A percentile compares a stretch with the other conserved stretches of the same genome.
Conservation (phyloP, 2,329 filamentous ascomycete genomes). For the Colletotrichum sp. region DNA sequence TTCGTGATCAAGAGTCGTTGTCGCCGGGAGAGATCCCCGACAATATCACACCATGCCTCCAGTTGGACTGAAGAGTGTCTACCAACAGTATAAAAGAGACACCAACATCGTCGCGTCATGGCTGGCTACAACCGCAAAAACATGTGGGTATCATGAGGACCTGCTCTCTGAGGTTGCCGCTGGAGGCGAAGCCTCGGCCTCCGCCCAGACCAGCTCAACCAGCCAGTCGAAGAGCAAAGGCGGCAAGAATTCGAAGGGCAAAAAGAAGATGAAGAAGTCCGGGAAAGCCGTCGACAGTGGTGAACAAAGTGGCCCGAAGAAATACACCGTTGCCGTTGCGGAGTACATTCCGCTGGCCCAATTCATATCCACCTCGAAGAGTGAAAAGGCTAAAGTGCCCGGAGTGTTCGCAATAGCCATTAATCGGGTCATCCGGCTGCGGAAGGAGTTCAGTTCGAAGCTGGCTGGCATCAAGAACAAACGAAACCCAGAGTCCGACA, state of each 20-base stretch:
- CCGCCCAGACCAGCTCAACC: background rate
- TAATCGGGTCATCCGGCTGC: constrained; percentile 37
- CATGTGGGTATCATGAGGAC: constrained; percentile 32
- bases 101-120: constrained; percentile 42
- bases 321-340: constrained; percentile 37
- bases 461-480: constrained; percentile 21
- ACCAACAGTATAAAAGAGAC: constrained; percentile 45
- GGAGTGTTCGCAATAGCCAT: constrained; percentile 32
- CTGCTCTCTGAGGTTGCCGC: constrained; percentile 13
- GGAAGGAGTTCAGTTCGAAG: constrained; percentile 30
- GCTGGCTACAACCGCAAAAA: constrained; percentile 44
- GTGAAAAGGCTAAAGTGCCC: constrained; percentile 32
- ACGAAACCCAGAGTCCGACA: constrained; percentile 26
- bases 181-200: background rate
- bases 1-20: background rate
- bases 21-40: background rate
- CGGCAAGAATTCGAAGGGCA: background rate
- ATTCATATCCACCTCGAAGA: constrained; percentile 31
- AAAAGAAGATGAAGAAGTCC: background rate
- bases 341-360: constrained; percentile 43
- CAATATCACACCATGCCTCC: background rate
- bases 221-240: background rate
- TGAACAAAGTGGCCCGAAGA: background rate
- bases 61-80: constrained; percentile 27
- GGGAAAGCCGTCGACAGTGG: background rate